Conservation (phyloP, 2,329 filamentous ascomycete genomes). For the Orbilia brochopaga region DNA sequence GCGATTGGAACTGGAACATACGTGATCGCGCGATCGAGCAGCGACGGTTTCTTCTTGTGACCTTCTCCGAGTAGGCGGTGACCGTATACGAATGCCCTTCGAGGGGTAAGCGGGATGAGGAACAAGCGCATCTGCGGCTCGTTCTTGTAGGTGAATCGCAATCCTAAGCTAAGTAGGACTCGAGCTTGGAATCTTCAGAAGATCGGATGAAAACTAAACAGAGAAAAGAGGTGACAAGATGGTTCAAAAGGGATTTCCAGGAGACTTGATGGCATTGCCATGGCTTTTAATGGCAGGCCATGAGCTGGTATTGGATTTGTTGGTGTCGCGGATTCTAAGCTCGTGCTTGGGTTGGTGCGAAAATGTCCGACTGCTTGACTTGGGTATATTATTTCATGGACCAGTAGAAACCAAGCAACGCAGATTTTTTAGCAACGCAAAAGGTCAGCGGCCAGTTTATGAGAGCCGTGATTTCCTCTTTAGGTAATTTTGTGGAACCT, state of each 20-base stretch:
- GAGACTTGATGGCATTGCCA: slow-evolving; percentile 24
- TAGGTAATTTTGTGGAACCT: too few relatives aligned
- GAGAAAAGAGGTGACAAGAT: slow-evolving; percentile 13
- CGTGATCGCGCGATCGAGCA: slow-evolving; percentile 53
- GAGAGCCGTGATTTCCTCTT: too few relatives aligned
- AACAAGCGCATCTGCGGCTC: slow-evolving; percentile 78
- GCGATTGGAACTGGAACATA: slow-evolving; percentile 37
- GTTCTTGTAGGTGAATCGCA: neutral
- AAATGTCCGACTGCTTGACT: too few relatives aligned
- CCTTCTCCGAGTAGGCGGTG: slow-evolving; percentile 70
- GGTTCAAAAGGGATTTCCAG: slow-evolving; percentile 8
- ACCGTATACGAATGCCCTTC: slow-evolving; percentile 89
- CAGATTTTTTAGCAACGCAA: too few relatives aligned
- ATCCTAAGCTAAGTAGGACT: too few relatives aligned
- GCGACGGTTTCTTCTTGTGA: slow-evolving; percentile 60
- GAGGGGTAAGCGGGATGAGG: slow-evolving; percentile 88
- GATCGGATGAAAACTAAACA: neutral
- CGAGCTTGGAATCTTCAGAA: slow-evolving; percentile 5
- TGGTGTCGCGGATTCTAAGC: neutral
- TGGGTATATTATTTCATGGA: too few relatives aligned
- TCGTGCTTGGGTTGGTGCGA: neutral
- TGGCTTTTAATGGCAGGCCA: slow-evolving; percentile 34
- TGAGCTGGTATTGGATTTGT: slow-evolving; percentile 27
- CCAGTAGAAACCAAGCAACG: too few relatives aligned
- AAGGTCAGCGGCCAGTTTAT: too few relatives aligned